A percentile compares a stretch with the other conserved stretches of the same genome.
Conservation (phyloP, 257 asterid genomes). For the Coffea canephora region DNA sequence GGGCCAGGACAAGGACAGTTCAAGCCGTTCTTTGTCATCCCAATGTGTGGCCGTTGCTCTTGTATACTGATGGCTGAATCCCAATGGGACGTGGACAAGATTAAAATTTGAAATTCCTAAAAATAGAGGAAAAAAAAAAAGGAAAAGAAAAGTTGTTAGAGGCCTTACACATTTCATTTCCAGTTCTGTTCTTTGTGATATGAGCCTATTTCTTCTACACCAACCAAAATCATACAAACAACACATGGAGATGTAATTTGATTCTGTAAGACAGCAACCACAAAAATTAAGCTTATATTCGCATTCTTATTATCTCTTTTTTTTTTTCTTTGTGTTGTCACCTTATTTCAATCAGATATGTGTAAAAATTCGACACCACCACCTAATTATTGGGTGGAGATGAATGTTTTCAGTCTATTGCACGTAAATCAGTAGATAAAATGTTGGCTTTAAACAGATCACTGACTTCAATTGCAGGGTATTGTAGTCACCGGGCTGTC, state of each 20-base stretch:
- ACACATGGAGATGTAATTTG: not conserved
- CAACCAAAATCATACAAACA: not conserved
- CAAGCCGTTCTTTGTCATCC: slow-evolving; percentile 3
- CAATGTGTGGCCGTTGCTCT: not conserved
- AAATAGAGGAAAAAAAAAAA: not conserved
- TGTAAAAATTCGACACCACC: not conserved
- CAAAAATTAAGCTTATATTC: not conserved
- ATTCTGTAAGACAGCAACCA: not conserved
- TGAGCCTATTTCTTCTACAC: not conserved
- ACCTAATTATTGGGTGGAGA: not conserved
- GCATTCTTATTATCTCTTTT: not conserved
- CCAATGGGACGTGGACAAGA: not conserved
- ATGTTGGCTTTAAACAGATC: not conserved
- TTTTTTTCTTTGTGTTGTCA: not conserved
- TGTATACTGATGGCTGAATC: too few relatives aligned
- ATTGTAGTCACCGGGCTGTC: slow-evolving; percentile 24
- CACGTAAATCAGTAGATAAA: not conserved
- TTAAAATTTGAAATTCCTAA: not conserved
- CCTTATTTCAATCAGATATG: too few relatives aligned
- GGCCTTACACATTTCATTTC: not conserved
- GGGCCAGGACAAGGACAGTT: not conserved
- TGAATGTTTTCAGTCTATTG: not conserved
- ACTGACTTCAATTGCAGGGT: slow-evolving; percentile 15
- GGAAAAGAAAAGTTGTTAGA: too few relatives aligned
- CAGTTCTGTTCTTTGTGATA: not conserved